These are phyloP conservation scores for Diplocarpon rosae DNA, from an alignment of 2,329 filamentous ascomycete genomes.

Conservation along the genomic window DNA sequence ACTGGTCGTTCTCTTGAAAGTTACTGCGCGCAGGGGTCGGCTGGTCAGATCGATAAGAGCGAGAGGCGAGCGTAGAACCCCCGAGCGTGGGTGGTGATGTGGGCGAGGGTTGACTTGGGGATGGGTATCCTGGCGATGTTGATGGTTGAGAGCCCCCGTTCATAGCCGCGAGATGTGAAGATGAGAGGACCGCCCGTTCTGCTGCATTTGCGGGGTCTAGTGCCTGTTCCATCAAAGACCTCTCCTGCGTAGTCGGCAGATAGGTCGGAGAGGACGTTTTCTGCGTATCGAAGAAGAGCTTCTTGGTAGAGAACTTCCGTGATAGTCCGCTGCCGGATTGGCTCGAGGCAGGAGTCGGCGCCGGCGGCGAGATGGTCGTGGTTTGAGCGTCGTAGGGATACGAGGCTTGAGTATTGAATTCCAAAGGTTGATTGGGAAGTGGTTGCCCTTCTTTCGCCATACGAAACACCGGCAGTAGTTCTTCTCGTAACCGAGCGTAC, in stretches of 20 bases:
- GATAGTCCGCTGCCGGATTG: slow-evolving; percentile 48
- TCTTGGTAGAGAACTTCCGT: slow-evolving; percentile 66
- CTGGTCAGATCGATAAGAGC: slow-evolving; percentile 48
- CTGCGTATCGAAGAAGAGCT: slow-evolving; percentile 62
- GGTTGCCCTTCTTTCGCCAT: slow-evolving; percentile 89
- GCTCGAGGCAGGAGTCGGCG: slow-evolving; percentile 41
- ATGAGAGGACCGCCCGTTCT: slow-evolving; percentile 53
- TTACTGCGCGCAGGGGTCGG: slow-evolving; percentile 43
- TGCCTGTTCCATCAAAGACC: slow-evolving; percentile 49
- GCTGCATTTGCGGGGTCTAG: slow-evolving; percentile 60
- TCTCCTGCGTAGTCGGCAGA: slow-evolving; percentile 57
- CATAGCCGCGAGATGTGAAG: slow-evolving; percentile 59
- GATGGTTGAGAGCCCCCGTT: slow-evolving; percentile 49
- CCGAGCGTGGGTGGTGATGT: slow-evolving; percentile 46
- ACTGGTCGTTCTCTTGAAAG: slow-evolving; percentile 36
- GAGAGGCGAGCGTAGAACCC: slow-evolving; percentile 41
- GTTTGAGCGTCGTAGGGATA: slow-evolving; percentile 40
- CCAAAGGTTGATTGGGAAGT: slow-evolving; percentile 43
- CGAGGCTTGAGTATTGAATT: slow-evolving; percentile 21
- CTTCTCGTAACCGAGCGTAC: slow-evolving; percentile 78
- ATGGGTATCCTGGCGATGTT: slow-evolving; percentile 45
- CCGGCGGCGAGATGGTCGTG: slow-evolving; percentile 43
- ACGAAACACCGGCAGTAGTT: slow-evolving; percentile 80
- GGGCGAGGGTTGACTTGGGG: slow-evolving; percentile 58
- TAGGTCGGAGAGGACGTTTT: slow-evolving; percentile 69